Percentiles rank a stretch among this genome's conserved stretches.
Conservation (phyloP, 331 rosid genomes). For the Cydonia oblonga region DNA sequence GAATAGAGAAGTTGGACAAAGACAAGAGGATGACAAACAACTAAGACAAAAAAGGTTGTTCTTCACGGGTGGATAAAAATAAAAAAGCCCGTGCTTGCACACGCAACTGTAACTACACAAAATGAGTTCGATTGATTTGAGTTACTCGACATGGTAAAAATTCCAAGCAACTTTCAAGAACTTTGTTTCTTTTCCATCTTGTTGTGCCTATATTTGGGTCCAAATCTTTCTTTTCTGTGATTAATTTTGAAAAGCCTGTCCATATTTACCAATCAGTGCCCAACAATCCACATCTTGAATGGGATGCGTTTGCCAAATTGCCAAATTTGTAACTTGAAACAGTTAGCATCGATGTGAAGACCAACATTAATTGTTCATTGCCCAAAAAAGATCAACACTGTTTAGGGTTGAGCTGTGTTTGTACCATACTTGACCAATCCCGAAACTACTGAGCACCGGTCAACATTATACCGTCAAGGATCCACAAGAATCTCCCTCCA, state of each 20-base stretch:
- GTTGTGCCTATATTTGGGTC: not conserved
- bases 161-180: not conserved
- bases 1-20: not conserved
- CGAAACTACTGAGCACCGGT: no score
- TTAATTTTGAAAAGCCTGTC: not conserved
- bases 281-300: not conserved
- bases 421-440: no score
- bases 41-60: constrained; percentile 1
- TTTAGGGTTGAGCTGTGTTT: not conserved
- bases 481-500: no score
- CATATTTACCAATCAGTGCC: not conserved
- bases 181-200: not conserved
- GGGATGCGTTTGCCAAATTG: not conserved
- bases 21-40: not conserved
- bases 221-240: not conserved
- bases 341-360: not conserved
- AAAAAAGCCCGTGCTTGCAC: not conserved
- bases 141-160: not conserved
- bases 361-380: no score
- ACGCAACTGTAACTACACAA: not conserved
- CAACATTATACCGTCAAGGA: no score
- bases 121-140: not conserved
- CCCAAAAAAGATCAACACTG: no score
- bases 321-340: not conserved
- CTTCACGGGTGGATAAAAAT: not conserved